Percentiles rank a stretch among this genome's conserved stretches.
Evolutionary conservation across 2,329 filamentous ascomycete species (phyloP).

Genomic region (Atkinsonella hypoxylon): DNA sequence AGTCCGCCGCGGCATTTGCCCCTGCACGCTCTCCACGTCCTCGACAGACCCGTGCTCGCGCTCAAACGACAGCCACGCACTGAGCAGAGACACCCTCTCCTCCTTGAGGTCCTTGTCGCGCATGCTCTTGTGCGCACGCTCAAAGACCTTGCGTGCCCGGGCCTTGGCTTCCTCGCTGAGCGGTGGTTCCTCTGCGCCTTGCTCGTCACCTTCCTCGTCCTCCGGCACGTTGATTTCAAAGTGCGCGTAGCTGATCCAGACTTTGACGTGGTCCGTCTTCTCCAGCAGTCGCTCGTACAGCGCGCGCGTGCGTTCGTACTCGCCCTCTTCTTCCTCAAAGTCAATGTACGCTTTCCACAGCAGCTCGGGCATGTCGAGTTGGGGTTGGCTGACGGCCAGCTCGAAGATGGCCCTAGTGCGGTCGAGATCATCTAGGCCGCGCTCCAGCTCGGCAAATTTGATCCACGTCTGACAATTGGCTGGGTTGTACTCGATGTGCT

Average conservation of each 20-base stretch:
- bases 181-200: conserved; percentile 49
- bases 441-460: conserved; percentile 86
- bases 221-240: conserved; percentile 95
- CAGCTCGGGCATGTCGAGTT: conserved; percentile 92
- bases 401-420: conserved; percentile 86
- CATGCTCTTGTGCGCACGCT: conserved; percentile 74
- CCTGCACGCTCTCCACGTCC: conserved; percentile 73
- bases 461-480: conserved; percentile 93
- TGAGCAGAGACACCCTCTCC: conserved; percentile 83
- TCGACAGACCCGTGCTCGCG: conserved; percentile 63
- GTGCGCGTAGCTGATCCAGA: conserved; percentile 97
- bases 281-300: conserved; percentile 84
- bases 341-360: conserved; percentile 98
- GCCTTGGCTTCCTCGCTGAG: conserved; percentile 75
- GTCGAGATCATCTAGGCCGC: conserved; percentile 79
- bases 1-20: conserved; percentile 84
- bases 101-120: conserved; percentile 85
- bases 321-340: conserved; percentile 91
- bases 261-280: conserved; percentile 98
- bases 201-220: conserved; percentile 41
- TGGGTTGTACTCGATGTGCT: conserved; percentile 85
- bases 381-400: conserved; percentile 68
- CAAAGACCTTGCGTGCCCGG: conserved; percentile 72
- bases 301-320: conserved; percentile 69
- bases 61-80: conserved; percentile 89